Conservation (phyloP, 805 yeast species). For the Saccharomycopsis synnaedendra region DNA sequence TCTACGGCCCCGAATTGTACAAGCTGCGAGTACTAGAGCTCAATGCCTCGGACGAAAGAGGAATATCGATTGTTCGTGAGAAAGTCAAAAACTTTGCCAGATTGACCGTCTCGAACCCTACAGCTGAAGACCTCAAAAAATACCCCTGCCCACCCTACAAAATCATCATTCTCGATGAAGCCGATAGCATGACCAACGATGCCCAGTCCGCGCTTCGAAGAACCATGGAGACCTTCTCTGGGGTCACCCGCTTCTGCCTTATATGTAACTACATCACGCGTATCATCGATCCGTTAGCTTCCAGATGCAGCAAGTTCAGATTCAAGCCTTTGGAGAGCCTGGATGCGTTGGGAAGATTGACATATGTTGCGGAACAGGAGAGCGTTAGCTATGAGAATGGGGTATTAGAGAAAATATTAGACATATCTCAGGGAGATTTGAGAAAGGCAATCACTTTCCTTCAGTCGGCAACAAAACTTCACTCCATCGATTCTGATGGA, state of each 20-base stretch:
- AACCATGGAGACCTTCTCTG: constrained; percentile 85
- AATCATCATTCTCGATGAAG: constrained; percentile 85
- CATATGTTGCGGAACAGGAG: constrained; percentile 46
- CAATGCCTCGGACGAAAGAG: constrained; percentile 88
- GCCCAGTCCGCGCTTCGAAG: constrained; percentile 94
- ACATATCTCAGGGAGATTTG: constrained; percentile 80
- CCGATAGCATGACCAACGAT: constrained; percentile 95
- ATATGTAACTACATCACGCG: constrained; percentile 95
- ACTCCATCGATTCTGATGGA: constrained; percentile 21
- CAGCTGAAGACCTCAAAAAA: constrained; percentile 49
- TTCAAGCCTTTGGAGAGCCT: constrained; percentile 66
- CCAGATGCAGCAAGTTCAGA: constrained; percentile 91
- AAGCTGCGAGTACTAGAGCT: constrained; percentile 68
- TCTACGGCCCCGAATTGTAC: constrained; percentile 63
- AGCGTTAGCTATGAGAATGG: constrained; percentile 31
- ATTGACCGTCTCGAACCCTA: constrained; percentile 70
- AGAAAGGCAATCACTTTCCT: constrained; percentile 85
- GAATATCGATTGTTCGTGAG: constrained; percentile 77
- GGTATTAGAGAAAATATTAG: constrained; percentile 51
- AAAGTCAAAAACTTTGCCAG: constrained; percentile 83
- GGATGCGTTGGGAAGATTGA: constrained; percentile 60
- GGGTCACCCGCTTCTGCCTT: constrained; percentile 84
- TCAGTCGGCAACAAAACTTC: constrained; percentile 68
- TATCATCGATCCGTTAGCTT: constrained; percentile 92
- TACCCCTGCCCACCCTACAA: constrained; percentile 98